Evolutionary conservation across 2,329 filamentous ascomycete species (phyloP).

Genomic region (Pestalotiopsis sp.): DNA sequence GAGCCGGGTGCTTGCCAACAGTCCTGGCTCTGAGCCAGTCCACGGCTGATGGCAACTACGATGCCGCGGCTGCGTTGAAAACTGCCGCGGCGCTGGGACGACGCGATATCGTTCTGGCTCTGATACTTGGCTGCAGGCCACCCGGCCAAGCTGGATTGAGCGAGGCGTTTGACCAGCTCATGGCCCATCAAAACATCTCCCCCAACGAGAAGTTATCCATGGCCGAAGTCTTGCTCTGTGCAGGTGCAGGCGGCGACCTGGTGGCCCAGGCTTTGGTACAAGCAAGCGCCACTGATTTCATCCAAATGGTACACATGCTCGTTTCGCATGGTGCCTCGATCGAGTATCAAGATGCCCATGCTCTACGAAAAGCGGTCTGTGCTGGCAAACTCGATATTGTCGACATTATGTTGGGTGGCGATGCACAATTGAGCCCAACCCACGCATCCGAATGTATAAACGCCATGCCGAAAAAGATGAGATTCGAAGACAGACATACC

Average conservation of each 20-base stretch:
- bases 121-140: slow-evolving; percentile 55
- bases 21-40: slow-evolving; percentile 55
- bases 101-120: slow-evolving; percentile 56
- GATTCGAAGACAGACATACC: slow-evolving; percentile 45
- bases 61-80: slow-evolving; percentile 54
- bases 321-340: slow-evolving; percentile 56
- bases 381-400: slow-evolving; percentile 49
- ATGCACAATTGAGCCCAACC: slow-evolving; percentile 42
- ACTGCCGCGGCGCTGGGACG: slow-evolving; percentile 50
- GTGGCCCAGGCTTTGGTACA: slow-evolving; percentile 50
- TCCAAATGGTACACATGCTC: slow-evolving; percentile 58
- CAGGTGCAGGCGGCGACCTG: slow-evolving; percentile 56
- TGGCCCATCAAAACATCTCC: slow-evolving; percentile 46
- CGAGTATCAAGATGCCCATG: slow-evolving; percentile 53
- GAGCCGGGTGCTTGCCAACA: slow-evolving; percentile 51
- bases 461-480: slow-evolving; percentile 49
- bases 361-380: slow-evolving; percentile 51
- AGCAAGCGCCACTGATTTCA: slow-evolving; percentile 51
- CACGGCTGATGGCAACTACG: slow-evolving; percentile 54
- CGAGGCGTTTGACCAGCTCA: slow-evolving; percentile 51
- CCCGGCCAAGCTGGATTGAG: slow-evolving; percentile 51
- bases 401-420: slow-evolving; percentile 47
- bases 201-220: slow-evolving; percentile 54
- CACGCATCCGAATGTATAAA: slow-evolving; percentile 54
- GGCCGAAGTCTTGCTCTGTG: slow-evolving; percentile 59